phyloP scores from a whole-genome alignment of 306 rosid genomes.

The Cicer bijugum region DNA sequence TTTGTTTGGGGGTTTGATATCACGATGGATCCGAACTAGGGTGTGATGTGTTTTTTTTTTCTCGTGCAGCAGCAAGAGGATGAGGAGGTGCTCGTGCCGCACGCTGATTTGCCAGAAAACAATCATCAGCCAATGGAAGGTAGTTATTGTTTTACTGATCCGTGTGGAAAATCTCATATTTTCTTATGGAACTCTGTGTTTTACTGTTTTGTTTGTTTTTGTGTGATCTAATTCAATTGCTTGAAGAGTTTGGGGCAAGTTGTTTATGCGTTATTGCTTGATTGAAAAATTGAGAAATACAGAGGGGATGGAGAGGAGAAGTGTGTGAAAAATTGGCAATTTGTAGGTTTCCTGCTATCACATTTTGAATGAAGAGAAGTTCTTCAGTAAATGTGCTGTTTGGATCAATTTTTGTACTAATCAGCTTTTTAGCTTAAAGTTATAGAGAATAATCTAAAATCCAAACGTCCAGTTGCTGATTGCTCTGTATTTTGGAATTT shows the following conservation, averaged over 20 bases:
- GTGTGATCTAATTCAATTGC: slow-evolving; percentile 38
- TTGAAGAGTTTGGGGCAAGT: slow-evolving; percentile 18
- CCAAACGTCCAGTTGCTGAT: background rate
- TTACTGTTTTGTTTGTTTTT: slow-evolving; percentile 11
- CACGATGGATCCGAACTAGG: slow-evolving; percentile 49
- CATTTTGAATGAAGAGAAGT: slow-evolving; percentile 4
- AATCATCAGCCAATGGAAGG: slow-evolving; percentile 90
- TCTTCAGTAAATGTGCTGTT: background rate
- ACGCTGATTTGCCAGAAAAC: slow-evolving; percentile 76
- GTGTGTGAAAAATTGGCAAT: slow-evolving; percentile 8
- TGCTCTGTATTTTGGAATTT: slow-evolving; percentile 10
- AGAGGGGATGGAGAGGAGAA: background rate
- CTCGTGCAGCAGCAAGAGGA: slow-evolving; percentile 75
- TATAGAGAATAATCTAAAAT: background rate
- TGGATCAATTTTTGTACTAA: background rate
- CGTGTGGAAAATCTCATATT: background rate
- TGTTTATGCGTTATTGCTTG: slow-evolving; percentile 8
- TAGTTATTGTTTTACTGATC: slow-evolving; percentile 47
- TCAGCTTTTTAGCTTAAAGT: background rate
- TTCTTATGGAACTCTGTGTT: background rate
- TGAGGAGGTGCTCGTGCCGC: slow-evolving; percentile 87
- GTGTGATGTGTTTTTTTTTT: slow-evolving; percentile 46
- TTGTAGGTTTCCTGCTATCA: slow-evolving; percentile 21
- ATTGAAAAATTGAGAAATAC: background rate
- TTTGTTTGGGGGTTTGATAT: slow-evolving; percentile 40